phyloP scores from a whole-genome alignment of 2,329 filamentous ascomycete genomes.

The Xylariomycetidae sp. region DNA sequence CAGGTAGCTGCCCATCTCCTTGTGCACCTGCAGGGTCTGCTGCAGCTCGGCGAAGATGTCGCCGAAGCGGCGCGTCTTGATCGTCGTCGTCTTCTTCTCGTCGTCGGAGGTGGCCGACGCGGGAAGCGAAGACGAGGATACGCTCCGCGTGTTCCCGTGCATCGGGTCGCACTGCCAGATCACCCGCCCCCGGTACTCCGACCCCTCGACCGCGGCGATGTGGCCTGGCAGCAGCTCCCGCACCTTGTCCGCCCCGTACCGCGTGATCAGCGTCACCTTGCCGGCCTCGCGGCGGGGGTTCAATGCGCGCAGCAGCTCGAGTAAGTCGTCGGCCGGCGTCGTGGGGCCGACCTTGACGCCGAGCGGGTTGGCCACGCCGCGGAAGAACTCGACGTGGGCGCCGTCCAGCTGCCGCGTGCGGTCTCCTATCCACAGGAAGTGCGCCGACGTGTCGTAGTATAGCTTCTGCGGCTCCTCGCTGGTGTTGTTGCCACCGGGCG shows the following conservation, averaged over 20 bases:
- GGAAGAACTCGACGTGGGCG: constrained; percentile 95
- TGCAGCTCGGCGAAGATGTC: constrained; percentile 85
- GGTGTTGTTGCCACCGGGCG: constrained; percentile 19
- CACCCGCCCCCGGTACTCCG: constrained; percentile 59
- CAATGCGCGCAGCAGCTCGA: constrained; percentile 73
- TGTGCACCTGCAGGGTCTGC: constrained; percentile 78
- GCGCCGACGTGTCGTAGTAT: constrained; percentile 90
- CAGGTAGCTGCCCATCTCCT: constrained; percentile 75
- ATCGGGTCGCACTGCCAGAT: constrained; percentile 99
- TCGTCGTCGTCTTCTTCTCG: constrained; percentile 56
- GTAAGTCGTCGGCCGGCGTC: constrained; percentile 70
- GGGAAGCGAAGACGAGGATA: no score
- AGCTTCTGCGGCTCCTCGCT: constrained; percentile 41
- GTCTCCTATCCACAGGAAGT: constrained; percentile 98
- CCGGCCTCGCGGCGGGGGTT: constrained; percentile 79
- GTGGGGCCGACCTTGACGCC: constrained; percentile 93
- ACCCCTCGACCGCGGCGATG: constrained; percentile 81
- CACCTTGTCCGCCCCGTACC: constrained; percentile 80
- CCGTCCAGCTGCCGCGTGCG: constrained; percentile 89
- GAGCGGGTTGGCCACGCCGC: constrained; percentile 91
- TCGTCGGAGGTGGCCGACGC: no score
- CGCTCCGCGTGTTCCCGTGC: constrained; percentile 76
- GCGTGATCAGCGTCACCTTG: constrained; percentile 93
- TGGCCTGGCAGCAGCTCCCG: constrained; percentile 70
- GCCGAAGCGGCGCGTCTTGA: constrained; percentile 89